Evolutionary conservation across 306 rosid genomes (phyloP).

Genomic region (Prunus fruticosa): DNA sequence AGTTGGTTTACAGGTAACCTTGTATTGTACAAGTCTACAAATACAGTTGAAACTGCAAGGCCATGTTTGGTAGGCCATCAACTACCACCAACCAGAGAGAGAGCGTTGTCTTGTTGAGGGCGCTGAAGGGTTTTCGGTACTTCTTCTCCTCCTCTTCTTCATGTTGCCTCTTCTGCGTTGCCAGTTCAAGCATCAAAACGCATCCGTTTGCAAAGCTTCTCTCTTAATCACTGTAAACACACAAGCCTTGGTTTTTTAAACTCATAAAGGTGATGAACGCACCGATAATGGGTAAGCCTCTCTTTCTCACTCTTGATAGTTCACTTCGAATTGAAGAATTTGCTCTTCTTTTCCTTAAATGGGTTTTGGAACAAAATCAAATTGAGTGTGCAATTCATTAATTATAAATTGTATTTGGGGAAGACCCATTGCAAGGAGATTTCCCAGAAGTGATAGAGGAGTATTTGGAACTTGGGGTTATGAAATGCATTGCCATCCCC

Average conservation of each 20-base stretch:
- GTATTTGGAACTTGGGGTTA: constrained; percentile 81
- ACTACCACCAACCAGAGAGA: too few species aligned
- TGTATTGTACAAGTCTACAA: too few species aligned
- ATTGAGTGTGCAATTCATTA: background rate
- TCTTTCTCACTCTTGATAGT: background rate
- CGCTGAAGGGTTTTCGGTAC: background rate
- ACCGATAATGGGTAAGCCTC: constrained; percentile 57
- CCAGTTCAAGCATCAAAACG: too few species aligned
- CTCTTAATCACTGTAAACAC: too few species aligned
- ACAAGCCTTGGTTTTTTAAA: too few species aligned
- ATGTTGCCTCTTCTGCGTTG: too few species aligned
- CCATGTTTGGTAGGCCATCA: too few species aligned
- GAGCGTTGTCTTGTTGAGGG: too few species aligned
- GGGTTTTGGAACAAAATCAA: background rate
- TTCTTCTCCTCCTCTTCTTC: background rate
- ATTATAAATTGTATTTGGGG: constrained; percentile 11
- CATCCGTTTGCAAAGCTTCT: too few species aligned
- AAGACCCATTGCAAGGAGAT: constrained; percentile 93
- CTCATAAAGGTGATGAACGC: constrained; percentile 42
- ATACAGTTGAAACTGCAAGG: too few species aligned
- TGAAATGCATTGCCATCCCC: constrained; percentile 84
- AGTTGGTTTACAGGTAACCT: too few species aligned
- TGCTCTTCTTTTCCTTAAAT: background rate
- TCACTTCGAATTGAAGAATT: background rate
- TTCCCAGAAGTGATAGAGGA: constrained; percentile 98